phyloP scores from a whole-genome alignment of 352 stramenopile genomes.

The Peronosclerospora sorghi region DNA sequence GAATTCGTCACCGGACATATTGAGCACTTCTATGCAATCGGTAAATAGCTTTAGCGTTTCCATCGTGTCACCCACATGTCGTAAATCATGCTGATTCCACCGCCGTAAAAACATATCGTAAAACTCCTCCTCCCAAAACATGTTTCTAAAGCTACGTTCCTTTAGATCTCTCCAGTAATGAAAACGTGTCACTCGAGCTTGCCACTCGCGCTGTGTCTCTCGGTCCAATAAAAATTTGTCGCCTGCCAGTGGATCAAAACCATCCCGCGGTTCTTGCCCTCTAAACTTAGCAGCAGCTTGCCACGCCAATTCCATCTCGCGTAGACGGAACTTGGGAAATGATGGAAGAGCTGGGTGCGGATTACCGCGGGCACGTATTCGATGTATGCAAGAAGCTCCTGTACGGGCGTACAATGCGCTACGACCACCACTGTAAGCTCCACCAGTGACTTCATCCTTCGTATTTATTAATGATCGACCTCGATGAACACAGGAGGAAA shows the following conservation, averaged over 20 bases:
- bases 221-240: too few species aligned
- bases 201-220: too few species aligned
- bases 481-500: too few species aligned
- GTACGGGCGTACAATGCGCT: slow-evolving; percentile 21
- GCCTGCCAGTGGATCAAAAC: too few species aligned
- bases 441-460: too few species aligned
- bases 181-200: slow-evolving; percentile 19
- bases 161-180: slow-evolving; percentile 13
- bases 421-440: slow-evolving; percentile 21
- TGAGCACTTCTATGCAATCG: slow-evolving; percentile 43
- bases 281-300: slow-evolving; percentile 10
- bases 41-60: slow-evolving; percentile 27
- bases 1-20: slow-evolving; percentile 52
- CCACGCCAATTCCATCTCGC: too few species aligned
- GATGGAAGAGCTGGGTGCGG: too few species aligned
- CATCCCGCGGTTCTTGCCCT: slow-evolving; percentile 7
- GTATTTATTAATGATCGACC: too few species aligned
- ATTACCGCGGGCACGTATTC: too few species aligned
- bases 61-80: background rate
- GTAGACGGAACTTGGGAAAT: too few species aligned
- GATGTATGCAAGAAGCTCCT: slow-evolving; percentile 28
- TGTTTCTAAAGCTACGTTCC: slow-evolving; percentile 25
- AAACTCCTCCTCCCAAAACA: too few species aligned
- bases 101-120: slow-evolving; percentile 42
- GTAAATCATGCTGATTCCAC: slow-evolving; percentile 8